Base-by-base conservation (phyloP, 495 filamentous ascomycete species). In the Hypoxylon lienhwacheense region DNA sequence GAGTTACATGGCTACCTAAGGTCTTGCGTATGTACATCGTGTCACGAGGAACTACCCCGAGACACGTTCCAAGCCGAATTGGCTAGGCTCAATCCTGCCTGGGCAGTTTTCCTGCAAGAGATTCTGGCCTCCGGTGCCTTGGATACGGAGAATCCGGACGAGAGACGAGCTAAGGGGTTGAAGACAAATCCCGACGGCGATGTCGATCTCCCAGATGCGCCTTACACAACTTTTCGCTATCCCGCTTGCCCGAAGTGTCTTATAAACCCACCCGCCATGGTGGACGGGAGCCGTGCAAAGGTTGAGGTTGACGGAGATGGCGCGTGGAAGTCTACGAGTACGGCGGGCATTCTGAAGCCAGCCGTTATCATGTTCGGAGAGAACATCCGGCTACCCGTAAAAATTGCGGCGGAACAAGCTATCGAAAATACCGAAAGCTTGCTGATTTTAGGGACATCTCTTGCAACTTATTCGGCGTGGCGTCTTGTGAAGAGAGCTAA, bases 311-410 rank as follows among this genome's bases (percentile, higher is more conserved):
- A 96, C 55, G 47, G 55, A 0, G 91, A 96, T 53, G 92, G 93
- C 0, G 92, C 91, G 2, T 95, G 84, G 88, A 70, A 73, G 42
- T 59, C 79, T 1, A 68, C 71, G 0, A 91, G 87, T 34, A 90
- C 73, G 10, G 88, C 83, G 2, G 91, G 90, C 0, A 81, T 98
- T 11, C 62, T 98, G 32, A 97, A 98, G 66, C 93, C 93, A 3
- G 85, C 85, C 1, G 92, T 98, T 0, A 83, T 87, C 42, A 95
- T 98, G 89, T 98, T 98, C 68, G 93, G 93, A 2, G 93, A 98
- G 70, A 89, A 82, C 44, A 93, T 97, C 22, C 71, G 79, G 2
- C 63, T 66, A 1, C 46, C 63, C 3, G 84, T 90, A 10, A 96
- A 91, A 65, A 54, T 63, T 1, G 84, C 81, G n/a, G 92, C 91